Evolutionary conservation across 495 filamentous ascomycete species (phyloP), one percentile per base, ranked within the genome.

Genomic region (Penicillium parvum): DNA sequence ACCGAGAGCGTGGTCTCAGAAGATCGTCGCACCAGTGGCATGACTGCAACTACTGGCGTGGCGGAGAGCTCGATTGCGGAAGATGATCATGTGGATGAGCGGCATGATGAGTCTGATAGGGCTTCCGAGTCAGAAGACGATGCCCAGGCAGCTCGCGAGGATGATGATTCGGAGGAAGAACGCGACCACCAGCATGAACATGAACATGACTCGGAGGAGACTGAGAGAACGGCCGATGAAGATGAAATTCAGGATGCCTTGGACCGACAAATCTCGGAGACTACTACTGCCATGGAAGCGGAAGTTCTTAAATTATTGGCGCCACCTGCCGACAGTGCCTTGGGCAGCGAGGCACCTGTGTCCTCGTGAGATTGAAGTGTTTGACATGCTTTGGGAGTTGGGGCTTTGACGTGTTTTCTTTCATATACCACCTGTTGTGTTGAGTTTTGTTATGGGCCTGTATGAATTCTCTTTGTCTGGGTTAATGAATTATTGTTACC

Each of bases 21-120:
- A 18, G 71, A 69, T 40, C 65, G 75, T 28, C 66, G 74, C 20
- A 70, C 68, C 4, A 82, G 76, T 32, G 71, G 73, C 39, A 69
- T 71, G 30, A 72, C 72, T 35, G 67, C 69, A 3, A 58, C 58
- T 2, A 40, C 66, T 8, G 58, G 56, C 3, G 63, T n/a, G n/a
- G n/a, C 51, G 2, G 49, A 35, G 8, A 46, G 53, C 26, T 50
- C 53, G 1, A 30, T 60, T 27, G 35, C 28, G 6, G 46, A 40
- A 9, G 32, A 41, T 15, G 29, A 41, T 12, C 25, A 36, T 14
- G 30, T 32, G 6, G 37, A 46, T 25, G 37, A 42, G 15, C 33
- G 20, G 4, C 40, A 51, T 29, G 49, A 48, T 17, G 19, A 39
- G 12, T 41, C 47, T 18, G 39, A 41, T 27, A 35, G 32, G 9